Evolutionary conservation across 345 rosid genomes (phyloP), one percentile per base, ranked within the genome.

Genomic region (Bruguiera gymnorhiza): DNA sequence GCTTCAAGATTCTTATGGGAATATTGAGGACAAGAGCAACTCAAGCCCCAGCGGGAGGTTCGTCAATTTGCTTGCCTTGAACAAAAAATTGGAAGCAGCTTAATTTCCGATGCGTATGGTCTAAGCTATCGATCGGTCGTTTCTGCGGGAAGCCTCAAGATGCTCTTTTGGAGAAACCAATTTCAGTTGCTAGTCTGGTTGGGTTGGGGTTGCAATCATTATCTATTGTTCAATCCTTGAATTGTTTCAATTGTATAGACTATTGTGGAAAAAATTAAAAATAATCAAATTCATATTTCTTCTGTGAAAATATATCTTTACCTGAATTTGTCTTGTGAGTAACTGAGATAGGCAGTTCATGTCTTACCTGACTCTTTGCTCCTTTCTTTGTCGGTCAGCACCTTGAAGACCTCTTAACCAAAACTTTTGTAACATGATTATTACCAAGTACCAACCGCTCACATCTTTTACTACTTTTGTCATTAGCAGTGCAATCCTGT

Each of bases 51-150:
- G 37, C 37, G 9, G 37, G 10, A 34, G 10, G 9, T 34, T 1
- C 37, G 8, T 34, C 37, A 34, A 7, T 8, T 34, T 34, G 37
- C 37, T 34, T 34, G 37, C 37, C 37, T 34, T 34, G 27, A 54
- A 58, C 62, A 32, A 50, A 32, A 4, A 60, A 69, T 46, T 69
- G 59, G 73, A 60, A 69, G 66, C 59, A 60, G 19, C n/a, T 31
- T 34, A 31, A 24, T 68, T 43, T 43, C 50, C 5, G 5, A 13
- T 43, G 4, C 50, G 15, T 43, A 1, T 43, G 16, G 50, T 15
- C 19, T 43, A 43, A 43, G 50, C 50, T 3, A 43, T 43, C 16
- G 50, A 18, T 43, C 50, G 50, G 50, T 43, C 37, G 50, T 13
- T 43, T 43, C 50, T 43, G 50, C 50, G 18, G 48, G 16, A 39